These are phyloP conservation scores for Dovyalis caffra DNA, from an alignment of 345 rosid genomes.

Conservation along the genomic window DNA sequence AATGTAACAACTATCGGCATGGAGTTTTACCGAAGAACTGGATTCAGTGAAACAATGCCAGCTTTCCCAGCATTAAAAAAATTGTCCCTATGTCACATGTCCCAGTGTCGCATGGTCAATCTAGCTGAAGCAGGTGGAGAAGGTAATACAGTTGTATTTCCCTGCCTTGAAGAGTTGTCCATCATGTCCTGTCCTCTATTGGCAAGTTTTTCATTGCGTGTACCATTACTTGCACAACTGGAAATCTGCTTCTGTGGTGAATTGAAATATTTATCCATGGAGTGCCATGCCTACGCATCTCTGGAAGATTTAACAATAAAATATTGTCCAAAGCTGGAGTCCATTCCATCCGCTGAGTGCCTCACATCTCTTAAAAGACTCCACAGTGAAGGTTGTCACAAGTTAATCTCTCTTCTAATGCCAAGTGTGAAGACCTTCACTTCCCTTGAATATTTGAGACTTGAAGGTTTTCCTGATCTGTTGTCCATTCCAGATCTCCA, in stretches of 20 bases:
- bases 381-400: no score
- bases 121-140: neutral
- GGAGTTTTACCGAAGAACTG: neutral
- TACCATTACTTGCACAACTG: neutral
- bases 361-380: no score
- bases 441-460: no score
- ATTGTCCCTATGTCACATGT: no score
- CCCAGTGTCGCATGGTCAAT: neutral
- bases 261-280: neutral
- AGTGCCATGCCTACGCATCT: neutral
- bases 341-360: no score
- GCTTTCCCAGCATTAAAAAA: conserved; percentile 14
- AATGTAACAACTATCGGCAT: conserved; percentile 4
- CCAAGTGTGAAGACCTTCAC: no score
- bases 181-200: neutral
- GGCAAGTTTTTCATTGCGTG: neutral
- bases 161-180: no score
- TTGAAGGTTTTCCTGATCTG: no score
- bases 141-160: neutral
- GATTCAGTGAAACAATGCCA: neutral
- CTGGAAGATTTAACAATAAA: neutral
- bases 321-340: no score
- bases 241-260: neutral
- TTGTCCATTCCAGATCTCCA: no score
- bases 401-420: no score